phyloP scores from a whole-genome alignment of 2,329 filamentous ascomycete species.

The Malbranchea cinnamomea region DNA sequence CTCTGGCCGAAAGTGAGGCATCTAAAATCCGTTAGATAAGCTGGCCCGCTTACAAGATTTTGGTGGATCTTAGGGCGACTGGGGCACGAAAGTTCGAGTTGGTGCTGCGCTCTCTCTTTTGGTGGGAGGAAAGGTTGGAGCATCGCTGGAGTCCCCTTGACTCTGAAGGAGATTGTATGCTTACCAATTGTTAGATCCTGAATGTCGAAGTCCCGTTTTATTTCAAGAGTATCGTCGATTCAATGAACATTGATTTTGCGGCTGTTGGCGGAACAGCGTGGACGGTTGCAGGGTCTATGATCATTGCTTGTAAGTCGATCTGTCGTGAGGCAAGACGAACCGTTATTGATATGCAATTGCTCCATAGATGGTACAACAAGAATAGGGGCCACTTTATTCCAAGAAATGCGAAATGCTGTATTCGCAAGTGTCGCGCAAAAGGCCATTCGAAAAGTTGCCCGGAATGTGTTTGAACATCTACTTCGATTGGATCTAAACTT shows the following conservation, averaged over 20 bases:
- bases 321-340: neutral
- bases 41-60: slow-evolving; percentile 7
- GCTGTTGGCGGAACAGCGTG: slow-evolving; percentile 74
- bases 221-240: slow-evolving; percentile 95
- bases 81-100: slow-evolving; percentile 72
- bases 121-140: slow-evolving; percentile 63
- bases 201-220: slow-evolving; percentile 99
- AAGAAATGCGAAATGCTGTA: slow-evolving; percentile 87
- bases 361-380: slow-evolving; percentile 60
- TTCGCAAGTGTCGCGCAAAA: slow-evolving; percentile 97
- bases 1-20: slow-evolving; percentile 66
- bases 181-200: slow-evolving; percentile 40
- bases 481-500: slow-evolving; percentile 83
- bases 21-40: slow-evolving; percentile 1
- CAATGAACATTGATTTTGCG: slow-evolving; percentile 92
- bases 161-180: slow-evolving; percentile 2
- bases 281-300: slow-evolving; percentile 81
- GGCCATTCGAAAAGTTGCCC: slow-evolving; percentile 78
- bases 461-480: slow-evolving; percentile 84
- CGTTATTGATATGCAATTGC: neutral
- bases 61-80: slow-evolving; percentile 39
- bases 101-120: slow-evolving; percentile 69
- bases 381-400: slow-evolving; percentile 77
- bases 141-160: neutral
- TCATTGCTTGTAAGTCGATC: slow-evolving; percentile 56